Evolutionary conservation across 306 rosid species (phyloP), one percentile per base, ranked within the genome.

Genomic region (Corylus heterophylla): DNA sequence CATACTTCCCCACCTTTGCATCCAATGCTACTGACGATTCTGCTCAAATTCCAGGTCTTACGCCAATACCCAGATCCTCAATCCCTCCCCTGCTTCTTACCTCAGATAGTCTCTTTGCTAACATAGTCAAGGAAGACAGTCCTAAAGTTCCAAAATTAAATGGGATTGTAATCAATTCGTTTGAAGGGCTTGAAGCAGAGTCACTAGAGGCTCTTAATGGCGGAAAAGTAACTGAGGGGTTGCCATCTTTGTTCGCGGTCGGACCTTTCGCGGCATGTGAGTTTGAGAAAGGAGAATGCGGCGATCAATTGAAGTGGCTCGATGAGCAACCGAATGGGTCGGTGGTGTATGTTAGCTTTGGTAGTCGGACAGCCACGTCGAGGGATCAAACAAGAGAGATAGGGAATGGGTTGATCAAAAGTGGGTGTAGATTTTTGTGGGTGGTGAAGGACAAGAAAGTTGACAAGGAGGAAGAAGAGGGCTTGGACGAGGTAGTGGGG

Each of bases 361-460:
- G 91, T 0, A 92, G 92, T 35, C 78, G 85, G 42, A 84, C 82
- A 0, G 78, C 89, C 13, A 25, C 81, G 42, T 83, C 75, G 2
- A 80, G 86, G 16, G 79, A 83, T 0, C 97, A 91, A 73, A 82
- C 82, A 18, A 85, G 74, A 59, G 97, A 91, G 80, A 31, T 88
- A 2, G 88, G 89, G 29, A 29, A 79, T 7, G 94, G 97, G 71
- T 76, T 92, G 50, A 12, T 81, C 63, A 78, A 29, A 14, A 78
- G 88, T 78, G 89, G 91, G 80, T 81, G 35, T 50, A 84, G 12
- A 9, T 92, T 89, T 76, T 47, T 92, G 80, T 92, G 92, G 91
- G 89, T 85, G 17, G 82, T 88, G 71, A 89, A 91, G 77, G 85
- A 81, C 9, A 88, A 83, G 66, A 22, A 31, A 25, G 87, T 89